These are phyloP conservation scores for Tetrahymena borealis DNA, from an alignment of 73 alveolate species.

Conservation along the genomic window DNA sequence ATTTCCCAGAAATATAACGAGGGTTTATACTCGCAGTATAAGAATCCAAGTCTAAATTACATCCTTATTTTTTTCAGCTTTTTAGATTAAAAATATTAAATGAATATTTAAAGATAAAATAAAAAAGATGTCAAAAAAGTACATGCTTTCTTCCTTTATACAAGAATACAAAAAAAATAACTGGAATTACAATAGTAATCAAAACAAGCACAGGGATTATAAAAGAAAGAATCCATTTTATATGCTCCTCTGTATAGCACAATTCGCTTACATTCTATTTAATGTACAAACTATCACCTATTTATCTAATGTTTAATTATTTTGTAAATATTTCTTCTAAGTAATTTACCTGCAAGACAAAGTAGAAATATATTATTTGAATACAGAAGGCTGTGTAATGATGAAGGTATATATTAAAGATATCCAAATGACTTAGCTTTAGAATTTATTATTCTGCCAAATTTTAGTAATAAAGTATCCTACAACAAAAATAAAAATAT, in stretches of 20 bases:
- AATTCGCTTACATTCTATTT: slow-evolving; percentile 11
- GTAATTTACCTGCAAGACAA: neutral
- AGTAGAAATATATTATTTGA: neutral
- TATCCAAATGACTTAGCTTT: neutral
- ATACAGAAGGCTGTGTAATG: neutral
- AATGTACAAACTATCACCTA: neutral
- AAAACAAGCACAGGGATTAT: slow-evolving; percentile 1
- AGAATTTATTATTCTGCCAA: neutral
- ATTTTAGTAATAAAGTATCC: neutral
- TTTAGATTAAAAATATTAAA: neutral
- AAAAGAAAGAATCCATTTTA: neutral
- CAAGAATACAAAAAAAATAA: neutral
- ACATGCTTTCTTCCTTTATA: neutral
- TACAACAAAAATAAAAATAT: neutral
- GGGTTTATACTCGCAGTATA: slow-evolving; percentile 8
- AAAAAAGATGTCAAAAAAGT: neutral
- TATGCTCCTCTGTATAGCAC: neutral
- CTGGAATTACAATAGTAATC: slow-evolving; percentile 5
- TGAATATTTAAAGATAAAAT: neutral
- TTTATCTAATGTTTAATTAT: neutral
- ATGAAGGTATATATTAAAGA: slow-evolving; percentile 3
- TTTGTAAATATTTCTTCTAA: neutral
- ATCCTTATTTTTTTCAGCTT: too few species aligned
- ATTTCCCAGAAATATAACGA: slow-evolving; percentile 27
- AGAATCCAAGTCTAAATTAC: slow-evolving; percentile 6